Evolutionary conservation across 2,329 filamentous ascomycete genomes (phyloP).

Genomic region (Colletotrichum agaves): DNA sequence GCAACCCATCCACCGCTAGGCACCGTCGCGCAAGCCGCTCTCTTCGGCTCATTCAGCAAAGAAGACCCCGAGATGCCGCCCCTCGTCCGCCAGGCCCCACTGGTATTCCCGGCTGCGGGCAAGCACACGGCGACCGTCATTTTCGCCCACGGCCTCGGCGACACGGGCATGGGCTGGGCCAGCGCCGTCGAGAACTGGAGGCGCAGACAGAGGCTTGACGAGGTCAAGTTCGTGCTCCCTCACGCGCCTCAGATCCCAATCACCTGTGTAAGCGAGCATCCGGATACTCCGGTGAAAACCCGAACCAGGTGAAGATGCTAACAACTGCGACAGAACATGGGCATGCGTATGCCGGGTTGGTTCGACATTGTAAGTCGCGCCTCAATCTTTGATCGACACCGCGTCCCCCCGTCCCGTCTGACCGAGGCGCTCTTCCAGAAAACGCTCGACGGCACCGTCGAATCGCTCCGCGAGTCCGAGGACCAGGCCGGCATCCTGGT

Average conservation of each 20-base stretch:
- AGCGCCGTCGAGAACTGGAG: slow-evolving; percentile 90
- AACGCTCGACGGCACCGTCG: slow-evolving; percentile 47
- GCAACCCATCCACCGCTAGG: not conserved
- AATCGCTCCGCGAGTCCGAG: slow-evolving; percentile 54
- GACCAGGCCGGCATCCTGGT: slow-evolving; percentile 80
- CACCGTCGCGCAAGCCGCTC: slow-evolving; percentile 9
- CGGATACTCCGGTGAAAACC: too few species aligned
- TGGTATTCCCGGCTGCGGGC: slow-evolving; percentile 82
- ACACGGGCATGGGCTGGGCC: slow-evolving; percentile 82
- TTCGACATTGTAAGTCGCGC: slow-evolving; percentile 75
- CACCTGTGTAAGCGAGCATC: slow-evolving; percentile 69
- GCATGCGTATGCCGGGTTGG: slow-evolving; percentile 87
- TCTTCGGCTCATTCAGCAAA: not conserved
- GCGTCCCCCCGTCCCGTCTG: slow-evolving; percentile 2
- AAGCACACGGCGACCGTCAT: slow-evolving; percentile 95
- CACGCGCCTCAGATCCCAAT: slow-evolving; percentile 90
- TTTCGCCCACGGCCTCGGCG: slow-evolving; percentile 91
- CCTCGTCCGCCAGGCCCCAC: slow-evolving; percentile 52
- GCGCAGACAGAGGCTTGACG: slow-evolving; percentile 79
- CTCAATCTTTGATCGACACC: slow-evolving; percentile 13
- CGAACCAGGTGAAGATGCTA: not conserved
- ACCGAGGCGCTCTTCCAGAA: slow-evolving; percentile 25
- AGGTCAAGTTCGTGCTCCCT: slow-evolving; percentile 94
- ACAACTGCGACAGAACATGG: slow-evolving; percentile 67
- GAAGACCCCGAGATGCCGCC: slow-evolving; percentile 17